phyloP scores from a whole-genome alignment of 805 yeast species.

The Wickerhamiella spandovensis region DNA sequence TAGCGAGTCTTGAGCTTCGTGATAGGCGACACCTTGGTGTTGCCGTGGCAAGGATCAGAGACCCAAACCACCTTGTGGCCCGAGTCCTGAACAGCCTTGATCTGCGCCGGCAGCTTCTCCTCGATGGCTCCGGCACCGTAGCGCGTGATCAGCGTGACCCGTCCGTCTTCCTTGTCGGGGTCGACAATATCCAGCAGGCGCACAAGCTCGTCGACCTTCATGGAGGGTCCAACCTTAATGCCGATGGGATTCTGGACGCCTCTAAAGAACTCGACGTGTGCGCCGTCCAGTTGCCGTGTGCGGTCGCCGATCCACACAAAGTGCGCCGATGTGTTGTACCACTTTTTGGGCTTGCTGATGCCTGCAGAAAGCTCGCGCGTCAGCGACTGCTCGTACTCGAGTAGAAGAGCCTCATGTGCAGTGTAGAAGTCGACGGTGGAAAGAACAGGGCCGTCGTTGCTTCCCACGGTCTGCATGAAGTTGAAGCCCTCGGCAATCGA shows the following conservation, averaged over 20 bases:
- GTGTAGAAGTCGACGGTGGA: constrained; percentile 28
- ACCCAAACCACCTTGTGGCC: constrained; percentile 32
- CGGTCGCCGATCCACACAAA: constrained; percentile 34
- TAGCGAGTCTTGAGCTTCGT: constrained; percentile 30
- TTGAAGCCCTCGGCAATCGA: constrained; percentile 26
- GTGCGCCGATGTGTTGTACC: constrained; percentile 31
- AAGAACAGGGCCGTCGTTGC: constrained; percentile 20
- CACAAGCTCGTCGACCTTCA: constrained; percentile 27
- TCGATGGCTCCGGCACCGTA: constrained; percentile 29
- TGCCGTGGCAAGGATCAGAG: constrained; percentile 34
- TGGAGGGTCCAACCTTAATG: constrained; percentile 32
- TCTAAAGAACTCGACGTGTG: constrained; percentile 34
- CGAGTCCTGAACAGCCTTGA: constrained; percentile 26
- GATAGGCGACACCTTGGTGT: constrained; percentile 28
- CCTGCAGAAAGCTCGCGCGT: constrained; percentile 19
- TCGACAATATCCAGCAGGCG: constrained; percentile 28
- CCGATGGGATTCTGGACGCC: constrained; percentile 32
- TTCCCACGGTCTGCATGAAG: constrained; percentile 31
- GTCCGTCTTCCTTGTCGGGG: constrained; percentile 26
- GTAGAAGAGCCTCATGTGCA: constrained; percentile 30
- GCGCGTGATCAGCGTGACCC: constrained; percentile 31
- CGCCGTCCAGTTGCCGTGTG: constrained; percentile 32
- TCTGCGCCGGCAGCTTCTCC: constrained; percentile 27
- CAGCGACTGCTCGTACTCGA: constrained; percentile 30
- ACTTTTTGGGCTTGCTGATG: constrained; percentile 19